Evolutionary conservation across 2,329 filamentous ascomycete species (phyloP).

Genomic region (Sclerotinia subarctica): DNA sequence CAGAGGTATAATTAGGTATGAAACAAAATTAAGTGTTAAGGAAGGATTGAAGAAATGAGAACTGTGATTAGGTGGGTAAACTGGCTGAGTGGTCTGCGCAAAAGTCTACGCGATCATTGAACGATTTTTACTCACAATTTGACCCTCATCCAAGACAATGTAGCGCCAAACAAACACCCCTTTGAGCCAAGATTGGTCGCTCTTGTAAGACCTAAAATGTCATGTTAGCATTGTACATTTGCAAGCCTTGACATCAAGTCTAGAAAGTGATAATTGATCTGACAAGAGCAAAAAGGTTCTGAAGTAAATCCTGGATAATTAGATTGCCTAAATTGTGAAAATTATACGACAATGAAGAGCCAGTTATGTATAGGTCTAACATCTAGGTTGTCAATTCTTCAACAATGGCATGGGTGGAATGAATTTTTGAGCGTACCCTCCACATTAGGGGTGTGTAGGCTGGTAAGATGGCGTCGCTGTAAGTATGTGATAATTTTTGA

Average conservation of each 20-base stretch:
- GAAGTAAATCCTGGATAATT: background rate
- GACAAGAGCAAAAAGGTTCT: background rate
- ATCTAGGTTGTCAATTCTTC: no score
- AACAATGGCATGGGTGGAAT: no score
- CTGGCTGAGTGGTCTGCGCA: background rate
- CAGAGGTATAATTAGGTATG: background rate
- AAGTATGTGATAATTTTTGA: background rate
- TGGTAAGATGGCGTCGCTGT: no score
- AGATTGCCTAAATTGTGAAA: background rate
- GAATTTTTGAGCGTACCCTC: no score
- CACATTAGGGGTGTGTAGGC: no score
- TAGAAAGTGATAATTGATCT: background rate
- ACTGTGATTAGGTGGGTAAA: background rate
- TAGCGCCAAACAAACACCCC: conserved; percentile 51
- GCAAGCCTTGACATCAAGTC: background rate
- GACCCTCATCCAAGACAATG: conserved; percentile 52
- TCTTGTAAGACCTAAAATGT: conserved; percentile 36
- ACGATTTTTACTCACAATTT: conserved; percentile 43
- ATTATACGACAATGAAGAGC: background rate
- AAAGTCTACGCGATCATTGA: background rate
- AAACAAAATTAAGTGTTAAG: background rate
- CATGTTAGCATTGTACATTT: background rate
- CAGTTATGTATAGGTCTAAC: background rate
- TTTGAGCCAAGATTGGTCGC: conserved; percentile 49
- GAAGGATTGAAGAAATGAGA: background rate